Evolutionary conservation across 2,329 filamentous ascomycete genomes (phyloP), one percentile per base, ranked within the genome.

Genomic region (Cadophora gregata): DNA sequence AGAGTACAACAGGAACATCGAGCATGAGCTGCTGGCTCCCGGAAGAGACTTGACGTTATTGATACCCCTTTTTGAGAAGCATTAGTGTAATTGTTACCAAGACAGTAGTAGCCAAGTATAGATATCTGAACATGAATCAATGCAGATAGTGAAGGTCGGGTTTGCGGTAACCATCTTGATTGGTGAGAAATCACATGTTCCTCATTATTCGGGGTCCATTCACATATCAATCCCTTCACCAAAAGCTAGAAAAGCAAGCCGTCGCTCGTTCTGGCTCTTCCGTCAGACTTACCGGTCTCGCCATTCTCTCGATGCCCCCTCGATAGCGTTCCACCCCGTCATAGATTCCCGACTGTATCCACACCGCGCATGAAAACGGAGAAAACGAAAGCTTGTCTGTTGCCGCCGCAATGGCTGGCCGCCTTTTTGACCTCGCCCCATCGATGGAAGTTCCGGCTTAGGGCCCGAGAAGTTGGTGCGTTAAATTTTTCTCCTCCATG

Each of bases 1-100:
- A 69, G 70, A 48, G 51, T 45, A 12, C 36, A 24, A 56, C 29
- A 56, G 21, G 61, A 63, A 19, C 36, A 42, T 25, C 56, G 50
- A 63, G 29, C 24, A 21, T 14, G 59, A 38, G n/a, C 7, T 14
- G n/a, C 14, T 21, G 27, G 31, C 31, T 53, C n/a, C 38, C 21
- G 21, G 19, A 36, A 19, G 12, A 12, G 21, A 29, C 31, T 47
- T 27, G 27, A 10, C 19, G 36, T 48, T 48, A 59, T 25, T 31
- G 25, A 60, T 60, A 48, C 38, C 42, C 56, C 24, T 29, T 59
- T n/a, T 24, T 45, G 27, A 27, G 25, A 47, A 10, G 16, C 25
- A 12, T 29, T 33, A 21, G 24, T n/a, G 27, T 25, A 45, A 47
- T 16, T n/a, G 12, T 48, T 31, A 27, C 38, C 24, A 60, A 31